phyloP scores from a whole-genome alignment of 805 yeast genomes.

The Candida nitratophila region DNA sequence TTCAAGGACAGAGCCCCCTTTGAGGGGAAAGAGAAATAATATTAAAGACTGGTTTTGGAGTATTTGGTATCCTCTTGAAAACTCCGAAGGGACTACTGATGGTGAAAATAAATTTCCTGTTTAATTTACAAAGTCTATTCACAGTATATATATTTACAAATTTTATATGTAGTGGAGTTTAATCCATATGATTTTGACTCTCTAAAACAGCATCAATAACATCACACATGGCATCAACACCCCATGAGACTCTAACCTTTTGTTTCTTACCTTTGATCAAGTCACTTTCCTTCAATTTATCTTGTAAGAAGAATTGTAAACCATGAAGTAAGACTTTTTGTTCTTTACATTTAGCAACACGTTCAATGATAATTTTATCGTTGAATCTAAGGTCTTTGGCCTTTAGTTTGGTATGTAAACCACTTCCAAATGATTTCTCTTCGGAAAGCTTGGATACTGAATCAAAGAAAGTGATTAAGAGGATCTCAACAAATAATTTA shows the following conservation, averaged over 20 bases:
- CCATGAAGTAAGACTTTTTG: conserved; percentile 58
- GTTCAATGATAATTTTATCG: conserved; percentile 25
- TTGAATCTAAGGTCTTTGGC: conserved; percentile 26
- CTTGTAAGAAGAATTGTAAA: conserved; percentile 51
- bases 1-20: not conserved
- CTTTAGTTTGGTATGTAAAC: conserved; percentile 24
- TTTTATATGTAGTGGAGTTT: no score
- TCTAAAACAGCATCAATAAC: conserved; percentile 35
- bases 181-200: not conserved
- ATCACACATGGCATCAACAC: conserved; percentile 46
- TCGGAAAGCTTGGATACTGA: conserved; percentile 59
- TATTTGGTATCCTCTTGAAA: conserved; percentile 17
- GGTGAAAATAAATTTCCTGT: not conserved
- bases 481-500: conserved; percentile 63
- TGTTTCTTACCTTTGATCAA: conserved; percentile 49
- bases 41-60: conserved; percentile 18
- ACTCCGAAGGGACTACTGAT: not conserved
- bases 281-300: conserved; percentile 37
- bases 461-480: conserved; percentile 63
- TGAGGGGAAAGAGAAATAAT: conserved; percentile 6
- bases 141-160: no score
- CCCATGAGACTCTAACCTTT: conserved; percentile 60
- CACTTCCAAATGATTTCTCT: conserved; percentile 36
- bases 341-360: conserved; percentile 46
- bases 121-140: no score